These are phyloP conservation scores for Litsea cubeba DNA, from an alignment of 164 flowering plant species.

Conservation along the genomic window DNA sequence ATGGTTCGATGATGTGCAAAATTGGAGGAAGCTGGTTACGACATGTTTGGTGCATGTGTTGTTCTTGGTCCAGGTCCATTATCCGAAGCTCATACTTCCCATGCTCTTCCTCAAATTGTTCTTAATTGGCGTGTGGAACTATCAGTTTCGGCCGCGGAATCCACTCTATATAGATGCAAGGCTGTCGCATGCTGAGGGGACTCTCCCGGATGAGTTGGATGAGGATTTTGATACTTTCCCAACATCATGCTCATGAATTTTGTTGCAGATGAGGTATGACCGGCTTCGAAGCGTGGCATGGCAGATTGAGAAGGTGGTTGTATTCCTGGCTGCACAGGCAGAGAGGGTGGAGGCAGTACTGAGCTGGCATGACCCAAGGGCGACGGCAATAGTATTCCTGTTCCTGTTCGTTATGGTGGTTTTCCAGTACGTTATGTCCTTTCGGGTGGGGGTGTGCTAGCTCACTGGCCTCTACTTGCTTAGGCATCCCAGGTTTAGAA, in stretches of 20 bases:
- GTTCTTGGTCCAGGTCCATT: constrained; percentile 65
- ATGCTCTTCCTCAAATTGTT: constrained; percentile 75
- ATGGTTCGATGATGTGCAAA: constrained; percentile 52
- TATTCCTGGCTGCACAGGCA: constrained; percentile 75
- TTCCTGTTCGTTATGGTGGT: constrained; percentile 54
- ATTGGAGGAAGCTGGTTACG: constrained; percentile 69
- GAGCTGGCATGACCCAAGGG: constrained; percentile 86
- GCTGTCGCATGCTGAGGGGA: constrained; percentile 50
- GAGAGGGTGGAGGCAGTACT: constrained; percentile 60
- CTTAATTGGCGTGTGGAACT: constrained; percentile 81
- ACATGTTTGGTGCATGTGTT: constrained; percentile 61
- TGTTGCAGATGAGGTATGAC: constrained; percentile 71
- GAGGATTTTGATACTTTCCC: constrained; percentile 86
- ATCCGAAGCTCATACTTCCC: constrained; percentile 76
- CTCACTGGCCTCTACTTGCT: constrained; percentile 55
- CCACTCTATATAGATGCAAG: constrained; percentile 71
- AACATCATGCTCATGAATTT: constrained; percentile 35
- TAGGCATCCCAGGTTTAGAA: constrained; percentile 71
- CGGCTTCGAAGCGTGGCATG: constrained; percentile 65
- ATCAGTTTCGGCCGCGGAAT: constrained; percentile 60
- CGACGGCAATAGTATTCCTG: constrained; percentile 60
- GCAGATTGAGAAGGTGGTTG: constrained; percentile 61
- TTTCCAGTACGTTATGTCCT: constrained; percentile 61
- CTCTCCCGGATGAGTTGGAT: constrained; percentile 67
- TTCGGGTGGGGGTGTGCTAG: constrained; percentile 59